A percentile compares a stretch with the other conserved stretches of the same genome.
These are phyloP conservation scores for Delonix regia DNA, from an alignment of 306 rosid species.

Conservation along the genomic window DNA sequence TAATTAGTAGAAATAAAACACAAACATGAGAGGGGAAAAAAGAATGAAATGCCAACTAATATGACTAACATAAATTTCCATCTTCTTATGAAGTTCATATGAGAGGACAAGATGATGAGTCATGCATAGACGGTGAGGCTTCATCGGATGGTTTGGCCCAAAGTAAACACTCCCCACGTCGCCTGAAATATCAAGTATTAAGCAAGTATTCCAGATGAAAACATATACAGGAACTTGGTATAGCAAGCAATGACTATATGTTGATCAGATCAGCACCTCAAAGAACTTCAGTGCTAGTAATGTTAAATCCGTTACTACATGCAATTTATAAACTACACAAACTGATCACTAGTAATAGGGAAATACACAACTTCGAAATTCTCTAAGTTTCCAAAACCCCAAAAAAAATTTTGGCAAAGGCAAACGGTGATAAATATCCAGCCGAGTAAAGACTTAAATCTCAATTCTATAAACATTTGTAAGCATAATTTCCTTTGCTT, in stretches of 20 bases:
- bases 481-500: neutral
- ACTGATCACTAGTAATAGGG: neutral
- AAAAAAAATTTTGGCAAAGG: neutral
- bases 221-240: conserved; percentile 10
- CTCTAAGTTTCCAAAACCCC: neutral
- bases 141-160: conserved; percentile 99
- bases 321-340: conserved; percentile 4
- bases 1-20: conserved; percentile 10
- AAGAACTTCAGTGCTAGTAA: neutral
- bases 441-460: neutral
- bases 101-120: conserved; percentile 99
- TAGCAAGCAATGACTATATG: neutral
- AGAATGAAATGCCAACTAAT: conserved; percentile 9
- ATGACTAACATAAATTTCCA: conserved; percentile 92
- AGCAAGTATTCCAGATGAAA: conserved; percentile 6
- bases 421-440: neutral
- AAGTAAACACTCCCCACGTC: conserved; percentile 97
- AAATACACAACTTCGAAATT: neutral
- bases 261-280: conserved; percentile 24
- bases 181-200: conserved; percentile 62
- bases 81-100: conserved; percentile 90
- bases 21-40: neutral
- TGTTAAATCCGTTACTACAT: neutral
- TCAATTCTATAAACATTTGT: neutral
- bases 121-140: conserved; percentile 98